A percentile compares a stretch with the other conserved stretches of the same genome.
Evolutionary conservation across 2,329 filamentous ascomycete genomes (phyloP).

Genomic region (Apiospora kogelbergensis): DNA sequence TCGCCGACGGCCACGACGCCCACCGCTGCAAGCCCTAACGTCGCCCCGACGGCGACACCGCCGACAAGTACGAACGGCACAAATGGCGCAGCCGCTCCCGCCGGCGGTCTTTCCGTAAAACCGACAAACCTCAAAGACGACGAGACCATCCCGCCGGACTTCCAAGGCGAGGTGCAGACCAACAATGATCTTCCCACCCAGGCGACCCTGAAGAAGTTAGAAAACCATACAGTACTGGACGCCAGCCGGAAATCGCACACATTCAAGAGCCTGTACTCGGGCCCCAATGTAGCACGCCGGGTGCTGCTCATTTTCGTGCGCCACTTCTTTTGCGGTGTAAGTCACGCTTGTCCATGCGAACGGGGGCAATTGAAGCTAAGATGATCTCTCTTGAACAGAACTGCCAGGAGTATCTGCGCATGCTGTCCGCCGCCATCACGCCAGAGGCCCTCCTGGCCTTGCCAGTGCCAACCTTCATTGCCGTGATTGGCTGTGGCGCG

Average conservation of each 20-base stretch:
- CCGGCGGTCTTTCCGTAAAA: not conserved
- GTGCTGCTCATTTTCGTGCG: slow-evolving; percentile 73
- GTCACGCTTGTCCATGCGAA: slow-evolving; percentile 31
- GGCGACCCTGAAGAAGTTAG: slow-evolving; percentile 50
- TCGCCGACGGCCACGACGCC: not conserved
- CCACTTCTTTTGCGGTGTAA: slow-evolving; percentile 79
- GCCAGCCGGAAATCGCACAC: slow-evolving; percentile 56
- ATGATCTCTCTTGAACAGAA: slow-evolving; percentile 45
- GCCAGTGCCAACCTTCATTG: slow-evolving; percentile 60
- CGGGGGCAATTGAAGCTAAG: not conserved
- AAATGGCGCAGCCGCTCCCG: not conserved
- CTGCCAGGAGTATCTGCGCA: slow-evolving; percentile 73
- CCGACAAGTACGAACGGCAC: not conserved
- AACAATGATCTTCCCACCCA: slow-evolving; percentile 54
- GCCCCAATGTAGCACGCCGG: slow-evolving; percentile 51
- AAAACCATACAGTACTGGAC: slow-evolving; percentile 60
- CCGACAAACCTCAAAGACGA: slow-evolving; percentile 28
- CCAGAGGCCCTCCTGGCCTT: slow-evolving; percentile 49
- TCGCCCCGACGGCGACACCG: not conserved
- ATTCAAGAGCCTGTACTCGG: slow-evolving; percentile 64
- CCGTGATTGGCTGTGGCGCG: slow-evolving; percentile 71
- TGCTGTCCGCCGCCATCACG: slow-evolving; percentile 59
- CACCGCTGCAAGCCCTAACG: not conserved
- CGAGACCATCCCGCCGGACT: slow-evolving; percentile 47
- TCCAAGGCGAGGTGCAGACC: slow-evolving; percentile 55